phyloP scores from a whole-genome alignment of 345 rosid species.

The Populus simonii region DNA sequence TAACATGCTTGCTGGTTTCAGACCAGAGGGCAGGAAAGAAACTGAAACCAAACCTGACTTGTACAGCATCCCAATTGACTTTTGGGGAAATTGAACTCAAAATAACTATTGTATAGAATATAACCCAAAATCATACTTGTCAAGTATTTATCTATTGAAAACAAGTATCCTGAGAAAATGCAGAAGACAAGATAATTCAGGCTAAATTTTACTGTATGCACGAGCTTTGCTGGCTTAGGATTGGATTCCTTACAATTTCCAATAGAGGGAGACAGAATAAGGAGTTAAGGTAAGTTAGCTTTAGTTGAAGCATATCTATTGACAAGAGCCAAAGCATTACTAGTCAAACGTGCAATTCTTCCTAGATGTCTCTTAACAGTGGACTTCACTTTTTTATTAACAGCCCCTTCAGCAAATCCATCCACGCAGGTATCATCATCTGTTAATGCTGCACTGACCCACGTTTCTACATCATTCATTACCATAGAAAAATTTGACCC shows the following conservation, averaged over 20 bases:
- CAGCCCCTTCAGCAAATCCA: conserved; percentile 22
- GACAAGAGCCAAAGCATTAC: conserved; percentile 55
- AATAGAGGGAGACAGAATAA: background rate
- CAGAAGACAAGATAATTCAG: background rate
- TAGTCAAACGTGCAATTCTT: conserved; percentile 46
- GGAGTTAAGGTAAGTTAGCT: conserved; percentile 1
- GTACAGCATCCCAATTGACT: background rate
- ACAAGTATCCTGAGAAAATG: background rate
- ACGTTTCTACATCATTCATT: conserved; percentile 45
- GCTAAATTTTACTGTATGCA: background rate
- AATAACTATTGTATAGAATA: background rate
- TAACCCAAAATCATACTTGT: background rate
- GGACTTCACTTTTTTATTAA: conserved; percentile 25
- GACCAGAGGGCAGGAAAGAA: background rate
- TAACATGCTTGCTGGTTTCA: background rate
- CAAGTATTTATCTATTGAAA: background rate
- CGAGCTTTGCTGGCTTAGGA: background rate
- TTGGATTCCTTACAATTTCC: background rate
- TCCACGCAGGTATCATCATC: conserved; percentile 59
- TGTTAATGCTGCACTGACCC: conserved; percentile 61
- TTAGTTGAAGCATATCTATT: conserved; percentile 42
- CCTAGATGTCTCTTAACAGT: conserved; percentile 36
- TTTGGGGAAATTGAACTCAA: background rate
- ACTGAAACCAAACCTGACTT: background rate
- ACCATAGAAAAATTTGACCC: conserved; percentile 9